Base-by-base conservation (phyloP, 2,329 filamentous ascomycete species). In the Xylariaceae sp. region DNA sequence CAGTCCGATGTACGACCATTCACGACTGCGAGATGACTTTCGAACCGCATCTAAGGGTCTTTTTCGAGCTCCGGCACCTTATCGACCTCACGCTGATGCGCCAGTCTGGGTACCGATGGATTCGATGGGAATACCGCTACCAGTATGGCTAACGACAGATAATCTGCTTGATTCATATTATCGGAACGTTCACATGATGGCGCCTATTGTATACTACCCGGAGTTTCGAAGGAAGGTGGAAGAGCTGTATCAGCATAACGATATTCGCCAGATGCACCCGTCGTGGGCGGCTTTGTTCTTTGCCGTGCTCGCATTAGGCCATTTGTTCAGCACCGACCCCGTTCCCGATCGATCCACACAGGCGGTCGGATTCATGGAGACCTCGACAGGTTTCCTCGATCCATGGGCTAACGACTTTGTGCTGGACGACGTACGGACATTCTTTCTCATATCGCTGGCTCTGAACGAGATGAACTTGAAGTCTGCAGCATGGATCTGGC, bases 191-290 rank as follows among this genome's bases (percentile, higher is more conserved):
- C 92, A 97, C 65, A 80, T 83, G 31, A 85, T 89, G 66, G 86
- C 91, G 58, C 94, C 94, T 0, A 83, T 96, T 39, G 63, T 97
- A 10, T 89, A 97, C 67, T 95, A 91, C 87, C 88, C 89, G 2
- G 87, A 81, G 0, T 95, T 97, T 61, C 77, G 86, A 60, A 76
- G 80, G 42, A 81, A 87, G 45, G 87, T 92, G 53, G 89, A 95
- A 49, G 77, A 82, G 9, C 75, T 95, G 6, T 96, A 96, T 68
- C 80, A 80, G 48, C 71, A 73, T 39, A 80, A 82, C 4, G 80
- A 78, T 39, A 74, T 87, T 15, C 73, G 79, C 30, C 78, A 80
- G 3, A 75, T 82, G 6, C 75, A 86, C 0, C 77, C 82, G 14
- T 82, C 85, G 33, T 96, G 89, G 83, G 75, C 87, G 32, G 85